These are phyloP conservation scores for Aspergillus olivimuriae DNA, from an alignment of 495 filamentous ascomycete genomes.

Conservation along the genomic window DNA sequence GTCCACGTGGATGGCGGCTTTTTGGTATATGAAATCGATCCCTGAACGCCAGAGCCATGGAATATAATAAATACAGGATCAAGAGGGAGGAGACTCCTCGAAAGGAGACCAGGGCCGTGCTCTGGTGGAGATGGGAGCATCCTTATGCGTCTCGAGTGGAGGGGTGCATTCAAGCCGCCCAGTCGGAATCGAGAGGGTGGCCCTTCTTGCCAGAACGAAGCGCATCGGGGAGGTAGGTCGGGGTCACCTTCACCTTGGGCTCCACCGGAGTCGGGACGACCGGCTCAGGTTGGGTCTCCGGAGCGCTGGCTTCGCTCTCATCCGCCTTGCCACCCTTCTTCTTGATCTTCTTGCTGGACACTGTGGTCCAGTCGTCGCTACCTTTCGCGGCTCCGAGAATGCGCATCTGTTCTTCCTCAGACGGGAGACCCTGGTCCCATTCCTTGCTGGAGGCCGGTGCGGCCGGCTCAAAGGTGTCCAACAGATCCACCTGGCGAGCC, in stretches of 20 bases:
- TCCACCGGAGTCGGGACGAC: slow-evolving; percentile 27
- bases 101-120: neutral
- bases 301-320: slow-evolving; percentile 38
- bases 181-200: slow-evolving; percentile 55
- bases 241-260: slow-evolving; percentile 35
- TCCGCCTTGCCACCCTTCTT: slow-evolving; percentile 40
- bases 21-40: slow-evolving; percentile 26
- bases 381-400: slow-evolving; percentile 53
- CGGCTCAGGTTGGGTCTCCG: slow-evolving; percentile 31
- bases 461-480: slow-evolving; percentile 69
- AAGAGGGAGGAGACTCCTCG: slow-evolving; percentile 1
- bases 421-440: slow-evolving; percentile 57
- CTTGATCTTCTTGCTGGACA: slow-evolving; percentile 62
- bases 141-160: neutral
- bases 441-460: slow-evolving; percentile 21
- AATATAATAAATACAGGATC: slow-evolving; percentile 34
- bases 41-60: slow-evolving; percentile 36
- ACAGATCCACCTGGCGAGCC: slow-evolving; percentile 42
- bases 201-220: slow-evolving; percentile 37
- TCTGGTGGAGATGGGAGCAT: neutral
- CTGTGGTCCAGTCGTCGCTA: slow-evolving; percentile 68
- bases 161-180: slow-evolving; percentile 37
- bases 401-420: slow-evolving; percentile 82
- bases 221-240: slow-evolving; percentile 38
- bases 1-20: slow-evolving; percentile 10